Conservation (phyloP, 179 eudicot species). For the Drosera spatulata region DNA sequence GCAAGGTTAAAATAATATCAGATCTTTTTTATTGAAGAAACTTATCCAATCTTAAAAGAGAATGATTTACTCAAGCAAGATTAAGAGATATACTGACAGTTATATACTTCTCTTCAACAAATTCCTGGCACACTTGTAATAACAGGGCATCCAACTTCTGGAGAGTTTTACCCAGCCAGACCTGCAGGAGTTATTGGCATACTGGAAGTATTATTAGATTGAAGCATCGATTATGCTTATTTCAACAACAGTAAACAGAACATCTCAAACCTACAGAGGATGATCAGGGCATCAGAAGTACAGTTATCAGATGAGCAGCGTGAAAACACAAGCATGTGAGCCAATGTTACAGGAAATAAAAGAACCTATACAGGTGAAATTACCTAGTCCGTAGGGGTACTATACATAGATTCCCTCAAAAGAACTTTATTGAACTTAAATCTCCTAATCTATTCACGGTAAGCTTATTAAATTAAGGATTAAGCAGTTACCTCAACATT, state of each 20-base stretch:
- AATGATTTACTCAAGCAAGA: background rate
- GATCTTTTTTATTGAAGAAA: background rate
- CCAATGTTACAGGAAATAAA: too few species aligned
- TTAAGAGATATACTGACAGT: slow-evolving; percentile 45
- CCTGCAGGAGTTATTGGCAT: slow-evolving; percentile 26
- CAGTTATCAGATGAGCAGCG: background rate
- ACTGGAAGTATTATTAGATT: too few species aligned
- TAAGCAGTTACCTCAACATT: slow-evolving; percentile 62
- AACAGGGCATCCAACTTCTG: slow-evolving; percentile 91
- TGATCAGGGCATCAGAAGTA: background rate
- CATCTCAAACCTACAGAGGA: too few species aligned
- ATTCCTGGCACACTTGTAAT: slow-evolving; percentile 84
- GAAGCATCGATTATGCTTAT: too few species aligned
- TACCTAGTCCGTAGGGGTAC: too few species aligned
- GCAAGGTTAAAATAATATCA: too few species aligned
- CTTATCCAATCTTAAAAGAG: background rate
- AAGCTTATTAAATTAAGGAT: background rate
- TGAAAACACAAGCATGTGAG: too few species aligned
- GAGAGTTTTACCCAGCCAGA: slow-evolving; percentile 85
- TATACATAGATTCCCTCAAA: too few species aligned
- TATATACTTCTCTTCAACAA: slow-evolving; percentile 63
- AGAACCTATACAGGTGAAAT: too few species aligned
- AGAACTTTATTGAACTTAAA: too few species aligned
- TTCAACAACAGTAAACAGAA: too few species aligned
- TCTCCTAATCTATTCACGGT: too few species aligned